Percentiles rank a stretch among this genome's conserved stretches.
phyloP scores from a whole-genome alignment of 305 asterid species.

The Stenogyne calaminthoides region DNA sequence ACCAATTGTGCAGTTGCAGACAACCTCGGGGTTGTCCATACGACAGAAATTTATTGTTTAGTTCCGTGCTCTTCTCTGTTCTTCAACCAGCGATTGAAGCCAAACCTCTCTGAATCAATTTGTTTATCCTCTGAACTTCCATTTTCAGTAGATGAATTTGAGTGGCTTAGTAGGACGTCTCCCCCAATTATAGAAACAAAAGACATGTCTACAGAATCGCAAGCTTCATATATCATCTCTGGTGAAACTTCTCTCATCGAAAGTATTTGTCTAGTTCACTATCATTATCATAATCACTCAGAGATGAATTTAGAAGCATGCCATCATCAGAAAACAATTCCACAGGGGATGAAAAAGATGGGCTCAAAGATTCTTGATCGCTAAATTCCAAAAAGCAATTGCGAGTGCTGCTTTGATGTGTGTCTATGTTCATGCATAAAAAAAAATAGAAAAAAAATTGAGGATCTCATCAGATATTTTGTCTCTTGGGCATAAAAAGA shows the following conservation, averaged over 20 bases:
- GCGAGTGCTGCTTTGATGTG: constrained; percentile 29
- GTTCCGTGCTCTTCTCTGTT: constrained; percentile 26
- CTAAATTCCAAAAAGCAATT: constrained; percentile 35
- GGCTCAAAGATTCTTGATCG: constrained; percentile 41
- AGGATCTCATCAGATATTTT: constrained; percentile 53
- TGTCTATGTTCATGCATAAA: constrained; percentile 54
- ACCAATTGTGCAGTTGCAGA: constrained; percentile 16
- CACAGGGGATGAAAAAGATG: constrained; percentile 44
- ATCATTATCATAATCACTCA: constrained; percentile 48
- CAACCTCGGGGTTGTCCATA: constrained; percentile 31
- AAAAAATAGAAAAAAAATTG: constrained; percentile 53
- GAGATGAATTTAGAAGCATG: constrained; percentile 45
- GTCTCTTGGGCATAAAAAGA: constrained; percentile 57
- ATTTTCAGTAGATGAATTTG: constrained; percentile 49
- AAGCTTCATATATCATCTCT: constrained; percentile 36
- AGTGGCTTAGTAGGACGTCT: constrained; percentile 35
- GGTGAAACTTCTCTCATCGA: constrained; percentile 27
- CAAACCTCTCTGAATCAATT: constrained; percentile 38
- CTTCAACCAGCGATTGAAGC: constrained; percentile 36
- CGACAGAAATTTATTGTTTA: constrained; percentile 32
- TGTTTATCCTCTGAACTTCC: constrained; percentile 37
- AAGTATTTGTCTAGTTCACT: constrained; percentile 32
- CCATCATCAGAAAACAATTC: constrained; percentile 55
- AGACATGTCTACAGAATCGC: constrained; percentile 35
- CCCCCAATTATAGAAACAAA: constrained; percentile 28